Evolutionary conservation across 768 basidiomycete genomes (phyloP).

Genomic region (Tylopilus sp.): DNA sequence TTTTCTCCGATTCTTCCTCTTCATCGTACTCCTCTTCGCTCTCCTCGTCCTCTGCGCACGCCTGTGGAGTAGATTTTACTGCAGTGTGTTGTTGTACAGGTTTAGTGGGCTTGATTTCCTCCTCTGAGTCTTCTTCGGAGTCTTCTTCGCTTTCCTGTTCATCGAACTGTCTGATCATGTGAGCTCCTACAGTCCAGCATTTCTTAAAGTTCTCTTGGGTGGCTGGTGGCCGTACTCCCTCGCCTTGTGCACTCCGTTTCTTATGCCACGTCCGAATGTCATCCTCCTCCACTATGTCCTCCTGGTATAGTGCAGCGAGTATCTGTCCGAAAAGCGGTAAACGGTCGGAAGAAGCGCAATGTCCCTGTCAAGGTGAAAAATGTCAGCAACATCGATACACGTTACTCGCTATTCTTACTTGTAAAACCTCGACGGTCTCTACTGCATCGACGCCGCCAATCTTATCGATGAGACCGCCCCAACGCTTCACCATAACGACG

Average conservation of each 20-base stretch:
- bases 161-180: slow-evolving; percentile 80
- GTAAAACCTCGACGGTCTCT: slow-evolving; percentile 74
- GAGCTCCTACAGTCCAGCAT: slow-evolving; percentile 66
- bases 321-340: slow-evolving; percentile 79
- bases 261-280: slow-evolving; percentile 87
- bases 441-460: slow-evolving; percentile 83
- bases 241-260: slow-evolving; percentile 51
- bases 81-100: background rate
- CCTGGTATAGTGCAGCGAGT: slow-evolving; percentile 82
- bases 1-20: slow-evolving; percentile 8
- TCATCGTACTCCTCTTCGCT: slow-evolving; percentile 6
- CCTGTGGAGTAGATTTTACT: background rate
- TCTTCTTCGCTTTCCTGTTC: slow-evolving; percentile 64
- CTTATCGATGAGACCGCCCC: slow-evolving; percentile 78
- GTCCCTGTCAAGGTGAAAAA: slow-evolving; percentile 41
- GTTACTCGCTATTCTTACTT: slow-evolving; percentile 44
- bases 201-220: slow-evolving; percentile 56
- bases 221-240: slow-evolving; percentile 38
- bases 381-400: background rate
- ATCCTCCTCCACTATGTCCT: slow-evolving; percentile 89
- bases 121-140: slow-evolving; percentile 27
- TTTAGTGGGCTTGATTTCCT: slow-evolving; percentile 6
- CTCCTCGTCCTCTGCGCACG: slow-evolving; percentile 1
- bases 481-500: slow-evolving; percentile 58
- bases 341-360: slow-evolving; percentile 63